Conservation (phyloP, 768 basidiomycete genomes). For the Piloderma croceum region DNA sequence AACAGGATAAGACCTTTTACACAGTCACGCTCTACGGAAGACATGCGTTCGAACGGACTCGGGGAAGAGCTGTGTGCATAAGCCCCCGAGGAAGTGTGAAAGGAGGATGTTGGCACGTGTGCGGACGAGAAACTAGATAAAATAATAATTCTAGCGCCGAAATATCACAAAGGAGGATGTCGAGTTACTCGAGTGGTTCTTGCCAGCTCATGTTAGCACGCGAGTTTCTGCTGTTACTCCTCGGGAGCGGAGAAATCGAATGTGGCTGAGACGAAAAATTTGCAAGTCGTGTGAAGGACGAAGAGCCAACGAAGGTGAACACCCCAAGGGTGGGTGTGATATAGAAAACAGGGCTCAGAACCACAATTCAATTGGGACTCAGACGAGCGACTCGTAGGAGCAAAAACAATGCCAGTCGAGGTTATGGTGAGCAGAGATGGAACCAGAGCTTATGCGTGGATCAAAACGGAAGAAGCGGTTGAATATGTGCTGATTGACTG, state of each 20-base stretch:
- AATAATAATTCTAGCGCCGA: not conserved
- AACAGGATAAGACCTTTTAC: not conserved
- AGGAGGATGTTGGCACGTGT: not conserved
- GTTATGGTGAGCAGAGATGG: not conserved
- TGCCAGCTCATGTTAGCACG: not conserved
- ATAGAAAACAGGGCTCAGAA: not conserved
- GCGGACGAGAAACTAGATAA: not conserved
- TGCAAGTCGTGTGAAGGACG: not conserved
- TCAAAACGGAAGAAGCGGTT: not conserved
- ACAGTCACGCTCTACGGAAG: not conserved
- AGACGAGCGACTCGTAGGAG: not conserved
- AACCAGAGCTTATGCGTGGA: not conserved
- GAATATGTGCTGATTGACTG: not conserved
- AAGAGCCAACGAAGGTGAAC: not conserved
- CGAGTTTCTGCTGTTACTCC: not conserved
- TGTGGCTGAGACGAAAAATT: not conserved
- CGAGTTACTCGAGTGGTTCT: not conserved
- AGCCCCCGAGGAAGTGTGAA: not conserved
- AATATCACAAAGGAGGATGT: not conserved
- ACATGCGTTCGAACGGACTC: not conserved
- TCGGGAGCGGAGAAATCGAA: not conserved
- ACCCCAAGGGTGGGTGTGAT: not conserved
- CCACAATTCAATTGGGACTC: not conserved
- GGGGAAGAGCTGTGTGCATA: not conserved
- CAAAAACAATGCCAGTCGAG: not conserved